Conservation (phyloP, 2,329 filamentous ascomycete genomes). For the Thielaviopsis punctulata region DNA sequence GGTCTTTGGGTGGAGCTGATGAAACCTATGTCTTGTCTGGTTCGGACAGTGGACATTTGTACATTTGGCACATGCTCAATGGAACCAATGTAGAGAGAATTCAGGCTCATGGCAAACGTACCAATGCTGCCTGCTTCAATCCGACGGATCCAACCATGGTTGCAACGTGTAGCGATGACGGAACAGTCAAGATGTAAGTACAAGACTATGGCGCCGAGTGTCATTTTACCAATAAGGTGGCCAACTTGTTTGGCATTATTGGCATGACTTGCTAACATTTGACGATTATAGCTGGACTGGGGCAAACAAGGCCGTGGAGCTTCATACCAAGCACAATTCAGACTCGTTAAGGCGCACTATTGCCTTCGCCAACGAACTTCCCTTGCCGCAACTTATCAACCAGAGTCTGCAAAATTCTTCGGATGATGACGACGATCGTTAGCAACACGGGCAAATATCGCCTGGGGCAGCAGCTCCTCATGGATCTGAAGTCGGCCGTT, state of each 20-base stretch:
- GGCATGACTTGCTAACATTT: not conserved
- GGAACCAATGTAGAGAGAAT: constrained; percentile 61
- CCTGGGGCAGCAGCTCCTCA: not conserved
- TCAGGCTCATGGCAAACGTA: constrained; percentile 56
- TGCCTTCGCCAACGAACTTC: not conserved
- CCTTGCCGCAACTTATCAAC: not conserved
- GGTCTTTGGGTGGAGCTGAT: constrained; percentile 70
- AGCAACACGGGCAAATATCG: not conserved
- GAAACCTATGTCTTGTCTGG: constrained; percentile 86
- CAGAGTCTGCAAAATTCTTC: not conserved
- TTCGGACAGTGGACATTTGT: constrained; percentile 62
- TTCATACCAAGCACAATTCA: not conserved
- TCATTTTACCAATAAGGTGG: not conserved
- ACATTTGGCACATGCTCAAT: constrained; percentile 82
- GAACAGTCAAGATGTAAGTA: constrained; percentile 67
- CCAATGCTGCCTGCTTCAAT: constrained; percentile 83
- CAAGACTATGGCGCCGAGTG: not conserved
- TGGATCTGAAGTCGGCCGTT: not conserved
- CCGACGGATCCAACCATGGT: constrained; percentile 68
- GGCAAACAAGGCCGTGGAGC: not conserved
- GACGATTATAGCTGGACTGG: not conserved
- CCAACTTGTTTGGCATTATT: not conserved
- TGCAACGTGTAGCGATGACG: constrained; percentile 81
- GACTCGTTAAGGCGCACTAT: not conserved
- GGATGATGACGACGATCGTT: not conserved